These are phyloP conservation scores for Oxyria digyna DNA, from an alignment of 148 eudicot genomes.

Conservation along the genomic window DNA sequence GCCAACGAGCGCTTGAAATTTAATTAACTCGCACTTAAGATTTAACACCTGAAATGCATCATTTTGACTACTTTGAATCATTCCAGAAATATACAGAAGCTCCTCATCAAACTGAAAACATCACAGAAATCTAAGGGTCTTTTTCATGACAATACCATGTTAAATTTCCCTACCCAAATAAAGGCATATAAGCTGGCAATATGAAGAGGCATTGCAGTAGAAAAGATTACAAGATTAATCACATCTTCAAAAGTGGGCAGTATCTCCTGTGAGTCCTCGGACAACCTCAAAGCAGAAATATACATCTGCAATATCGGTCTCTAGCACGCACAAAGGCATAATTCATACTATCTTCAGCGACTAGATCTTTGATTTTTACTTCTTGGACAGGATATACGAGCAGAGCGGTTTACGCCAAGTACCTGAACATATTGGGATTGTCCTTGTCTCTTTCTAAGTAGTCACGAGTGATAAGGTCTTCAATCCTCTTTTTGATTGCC, in stretches of 20 bases:
- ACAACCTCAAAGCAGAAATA: not conserved
- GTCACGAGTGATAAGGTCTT: slow-evolving; percentile 29
- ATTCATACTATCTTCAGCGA: not conserved
- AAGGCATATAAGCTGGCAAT: not conserved
- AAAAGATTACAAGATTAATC: not conserved
- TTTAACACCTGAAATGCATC: too few relatives aligned
- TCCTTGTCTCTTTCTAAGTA: slow-evolving; percentile 31
- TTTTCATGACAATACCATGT: not conserved
- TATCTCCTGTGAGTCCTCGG: not conserved
- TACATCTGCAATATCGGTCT: not conserved
- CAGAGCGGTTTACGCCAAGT: slow-evolving; percentile 18
- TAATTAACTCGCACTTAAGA: too few relatives aligned
- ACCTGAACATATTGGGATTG: slow-evolving; percentile 23
- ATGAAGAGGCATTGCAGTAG: not conserved
- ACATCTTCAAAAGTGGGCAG: not conserved
- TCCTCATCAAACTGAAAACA: not conserved
- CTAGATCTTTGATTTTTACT: not conserved
- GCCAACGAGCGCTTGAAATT: too few relatives aligned
- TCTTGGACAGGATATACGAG: not conserved
- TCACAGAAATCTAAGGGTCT: not conserved
- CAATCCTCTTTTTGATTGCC: slow-evolving; percentile 33
- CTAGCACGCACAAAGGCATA: not conserved
- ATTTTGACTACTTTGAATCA: too few relatives aligned
- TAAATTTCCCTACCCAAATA: not conserved
- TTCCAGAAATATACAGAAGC: not conserved